Evolutionary conservation across 1,284 basidiomycete genomes (phyloP), one percentile per base, ranked within the genome.

Genomic region (Cystobasidium pallidum): DNA sequence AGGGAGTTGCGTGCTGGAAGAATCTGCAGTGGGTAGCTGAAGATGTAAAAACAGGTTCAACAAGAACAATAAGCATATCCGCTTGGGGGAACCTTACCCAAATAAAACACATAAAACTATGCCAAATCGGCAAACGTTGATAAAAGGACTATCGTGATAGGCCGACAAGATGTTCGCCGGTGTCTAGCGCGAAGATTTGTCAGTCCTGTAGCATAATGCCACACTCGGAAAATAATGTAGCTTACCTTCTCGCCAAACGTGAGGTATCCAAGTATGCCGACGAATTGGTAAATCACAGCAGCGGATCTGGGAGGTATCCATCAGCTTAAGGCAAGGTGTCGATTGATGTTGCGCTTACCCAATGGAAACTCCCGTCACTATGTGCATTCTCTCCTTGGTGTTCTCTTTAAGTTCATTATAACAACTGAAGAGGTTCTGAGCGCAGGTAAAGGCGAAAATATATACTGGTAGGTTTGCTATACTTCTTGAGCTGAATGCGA

Each of bases 231-330:
- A 32, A 21, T 30, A 21, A 21, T 51, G 8, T 89, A 87, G 51
- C 89, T 88, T 75, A 97, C 92, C 78, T 88, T 89, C 57, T 88
- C 88, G 1, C 96, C 96, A 81, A 99, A 99, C 0, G 95, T 97
- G 51, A 97, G 83, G 81, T 99, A 99, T 0, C 96, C 96, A 76
- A 95, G 88, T 41, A 92, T 81, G 21, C 83, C 89, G 76, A 94
- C 90, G 66, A 91, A 80, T 80, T 94, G 91, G 80, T 96, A 96
- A 17, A 88, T 88, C 39, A 89, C 66, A 0, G 87, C 86, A 0
- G 91, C 88, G 32, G 86, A 32, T 67, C 64, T 66, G 36, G 11
- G 17, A 26, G 3, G 3, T 28, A 15, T 19, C 13, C 19, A 28
- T 36, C 6, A 41, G 49, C 19, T 24, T 28, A 7, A 34, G 4